Conservation (phyloP, 2,329 filamentous ascomycete species). For the Domatiomyces catenatus region DNA sequence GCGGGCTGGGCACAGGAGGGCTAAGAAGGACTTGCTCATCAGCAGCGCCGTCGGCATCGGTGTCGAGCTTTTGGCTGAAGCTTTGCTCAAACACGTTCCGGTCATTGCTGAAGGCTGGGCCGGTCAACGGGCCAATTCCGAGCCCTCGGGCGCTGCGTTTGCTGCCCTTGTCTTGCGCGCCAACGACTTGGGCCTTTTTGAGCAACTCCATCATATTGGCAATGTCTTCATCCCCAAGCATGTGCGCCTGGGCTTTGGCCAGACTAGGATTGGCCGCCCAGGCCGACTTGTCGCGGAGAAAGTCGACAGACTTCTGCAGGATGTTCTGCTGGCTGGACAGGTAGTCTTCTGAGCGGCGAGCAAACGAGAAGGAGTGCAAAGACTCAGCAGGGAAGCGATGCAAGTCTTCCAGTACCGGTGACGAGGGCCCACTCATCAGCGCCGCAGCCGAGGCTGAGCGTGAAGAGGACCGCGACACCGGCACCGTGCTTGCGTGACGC, state of each 20-base stretch:
- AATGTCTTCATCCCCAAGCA: conserved; percentile 68
- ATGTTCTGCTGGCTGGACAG: conserved; percentile 86
- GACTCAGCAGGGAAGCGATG: conserved; percentile 89
- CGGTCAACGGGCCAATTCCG: conserved; percentile 54
- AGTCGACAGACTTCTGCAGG: conserved; percentile 83
- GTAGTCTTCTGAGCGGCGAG: conserved; percentile 83
- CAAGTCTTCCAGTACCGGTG: conserved; percentile 69
- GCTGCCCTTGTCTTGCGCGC: conserved; percentile 26
- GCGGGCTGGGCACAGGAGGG: neutral
- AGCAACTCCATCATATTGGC: conserved; percentile 85
- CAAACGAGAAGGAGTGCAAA: conserved; percentile 94
- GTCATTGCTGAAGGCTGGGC: conserved; percentile 56
- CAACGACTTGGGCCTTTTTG: conserved; percentile 64
- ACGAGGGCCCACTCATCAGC: conserved; percentile 47
- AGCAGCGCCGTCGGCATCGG: neutral
- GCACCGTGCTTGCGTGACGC: conserved; percentile 56
- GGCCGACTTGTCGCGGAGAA: conserved; percentile 83
- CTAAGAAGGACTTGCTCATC: conserved; percentile 3
- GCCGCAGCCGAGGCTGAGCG: conserved; percentile 25
- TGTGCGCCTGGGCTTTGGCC: conserved; percentile 66
- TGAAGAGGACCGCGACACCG: conserved; percentile 42
- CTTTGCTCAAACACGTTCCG: conserved; percentile 75
- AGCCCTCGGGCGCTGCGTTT: conserved; percentile 1
- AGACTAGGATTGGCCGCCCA: conserved; percentile 64
- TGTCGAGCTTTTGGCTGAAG: conserved; percentile 42